Evolutionary conservation across 164 flowering plant genomes (phyloP), one percentile per base, ranked within the genome.

Genomic region (Santalum album): DNA sequence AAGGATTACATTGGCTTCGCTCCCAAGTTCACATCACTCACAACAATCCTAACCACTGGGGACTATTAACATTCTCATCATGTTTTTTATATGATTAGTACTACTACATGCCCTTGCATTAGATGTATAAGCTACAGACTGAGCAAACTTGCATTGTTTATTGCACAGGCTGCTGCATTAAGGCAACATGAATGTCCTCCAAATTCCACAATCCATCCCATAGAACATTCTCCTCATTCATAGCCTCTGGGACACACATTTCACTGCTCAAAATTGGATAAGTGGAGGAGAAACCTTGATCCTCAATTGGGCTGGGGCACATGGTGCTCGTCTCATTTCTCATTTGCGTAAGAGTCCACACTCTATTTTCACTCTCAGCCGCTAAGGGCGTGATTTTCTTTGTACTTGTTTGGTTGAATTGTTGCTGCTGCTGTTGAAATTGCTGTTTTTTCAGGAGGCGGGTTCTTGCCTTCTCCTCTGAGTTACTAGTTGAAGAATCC

Each of bases 171-270:
- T n/a, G n/a, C n/a, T n/a, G n/a, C n/a, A n/a, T n/a, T 46, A 12
- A 56, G 23, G 56, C 27, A 56, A 24, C 60, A 53, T 69, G 65
- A 20, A 56, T 16, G 53, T 85, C 84, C 56, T 76, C 83, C 68
- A 79, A 60, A 62, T 75, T 78, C 89, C 88, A 86, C 51, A 86
- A 38, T 1, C 77, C 79, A 58, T 75, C 80, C 86, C 88, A 82
- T 2, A 75, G 27, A n/a, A 67, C 55, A 7, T 68, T 76, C 42
- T 78, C 83, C 20, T 42, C 45, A n/a, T n/a, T n/a, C n/a, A n/a
- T n/a, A 35, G 56, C 47, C 56, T 70, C 82, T 6, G 66, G 47
- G 25, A 22, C 25, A 1, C 60, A n/a, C 18, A 17, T 27, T 34
- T 61, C 62, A 10, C 39, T 53, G 40, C 46, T 60, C 38, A 59